phyloP scores from a whole-genome alignment of 192 early-diverging fungal genomes.

The Backusella luteola region DNA sequence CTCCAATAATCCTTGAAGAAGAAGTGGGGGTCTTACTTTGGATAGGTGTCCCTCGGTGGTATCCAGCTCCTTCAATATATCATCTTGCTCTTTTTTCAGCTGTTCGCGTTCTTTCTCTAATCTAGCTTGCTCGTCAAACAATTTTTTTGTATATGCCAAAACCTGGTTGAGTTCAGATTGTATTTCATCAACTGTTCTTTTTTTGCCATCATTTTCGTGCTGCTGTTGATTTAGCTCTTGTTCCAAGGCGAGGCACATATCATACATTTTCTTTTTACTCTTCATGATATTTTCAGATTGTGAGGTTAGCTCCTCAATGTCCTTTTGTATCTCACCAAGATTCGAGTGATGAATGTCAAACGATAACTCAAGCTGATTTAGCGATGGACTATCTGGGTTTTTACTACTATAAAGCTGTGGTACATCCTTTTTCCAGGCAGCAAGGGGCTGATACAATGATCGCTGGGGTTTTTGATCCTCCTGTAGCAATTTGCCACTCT shows the following conservation, averaged over 20 bases:
- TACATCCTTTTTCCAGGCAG: neutral
- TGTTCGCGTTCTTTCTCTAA: slow-evolving; percentile 37
- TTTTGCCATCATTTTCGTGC: neutral
- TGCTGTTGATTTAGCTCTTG: slow-evolving; percentile 6
- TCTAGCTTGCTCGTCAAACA: slow-evolving; percentile 34
- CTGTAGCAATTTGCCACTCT: neutral
- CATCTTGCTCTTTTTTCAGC: slow-evolving; percentile 40
- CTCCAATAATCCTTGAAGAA: slow-evolving; percentile 45
- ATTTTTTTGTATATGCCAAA: slow-evolving; percentile 32
- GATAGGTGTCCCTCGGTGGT: slow-evolving; percentile 36
- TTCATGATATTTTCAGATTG: slow-evolving; percentile 36
- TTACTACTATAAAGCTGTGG: neutral
- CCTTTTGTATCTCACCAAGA: slow-evolving; percentile 48
- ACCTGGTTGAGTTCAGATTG: slow-evolving; percentile 39
- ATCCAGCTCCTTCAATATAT: slow-evolving; percentile 32
- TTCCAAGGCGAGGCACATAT: slow-evolving; percentile 42
- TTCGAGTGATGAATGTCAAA: slow-evolving; percentile 56
- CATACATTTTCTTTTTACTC: slow-evolving; percentile 48
- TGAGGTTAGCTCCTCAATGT: slow-evolving; percentile 39
- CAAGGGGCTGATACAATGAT: neutral
- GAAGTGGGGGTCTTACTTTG: slow-evolving; percentile 43
- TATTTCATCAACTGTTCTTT: slow-evolving; percentile 5
- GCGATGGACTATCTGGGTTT: slow-evolving; percentile 11
- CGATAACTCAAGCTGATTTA: slow-evolving; percentile 48
- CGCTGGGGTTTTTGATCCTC: neutral